phyloP scores from a whole-genome alignment of 306 rosid genomes.

The Cicer yamashitae region DNA sequence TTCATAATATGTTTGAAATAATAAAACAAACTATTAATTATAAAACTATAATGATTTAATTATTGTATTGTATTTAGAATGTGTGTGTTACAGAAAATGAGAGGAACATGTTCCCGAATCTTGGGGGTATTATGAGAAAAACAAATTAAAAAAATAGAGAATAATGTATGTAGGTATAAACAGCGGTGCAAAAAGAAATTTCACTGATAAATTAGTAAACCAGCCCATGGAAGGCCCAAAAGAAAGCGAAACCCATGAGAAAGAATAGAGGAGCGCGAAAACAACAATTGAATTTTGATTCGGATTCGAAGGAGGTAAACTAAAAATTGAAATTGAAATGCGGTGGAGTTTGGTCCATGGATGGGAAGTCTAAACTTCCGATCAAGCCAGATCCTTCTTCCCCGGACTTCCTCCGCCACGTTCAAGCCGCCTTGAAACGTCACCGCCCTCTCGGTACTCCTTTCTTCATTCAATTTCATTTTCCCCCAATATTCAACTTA shows the following conservation, averaged over 20 bases:
- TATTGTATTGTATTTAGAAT: too few relatives aligned
- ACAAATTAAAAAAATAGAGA: too few relatives aligned
- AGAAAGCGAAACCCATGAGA: background rate
- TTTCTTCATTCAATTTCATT: background rate
- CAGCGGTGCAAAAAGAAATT: background rate
- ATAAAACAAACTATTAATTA: too few relatives aligned
- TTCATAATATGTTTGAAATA: too few relatives aligned
- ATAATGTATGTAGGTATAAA: too few relatives aligned
- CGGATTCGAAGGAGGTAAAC: background rate
- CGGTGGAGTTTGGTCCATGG: conserved; percentile 72
- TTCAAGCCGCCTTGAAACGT: conserved; percentile 60
- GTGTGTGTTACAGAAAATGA: too few relatives aligned
- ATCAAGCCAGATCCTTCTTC: conserved; percentile 50
- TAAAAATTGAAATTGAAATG: conserved; percentile 39
- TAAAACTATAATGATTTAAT: too few relatives aligned
- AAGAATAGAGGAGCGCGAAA: conserved; percentile 9
- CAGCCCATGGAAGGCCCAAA: background rate
- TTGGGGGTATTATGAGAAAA: too few relatives aligned
- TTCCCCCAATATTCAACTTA: background rate
- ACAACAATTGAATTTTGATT: background rate
- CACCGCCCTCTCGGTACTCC: conserved; percentile 51
- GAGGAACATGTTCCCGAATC: too few relatives aligned
- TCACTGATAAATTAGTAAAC: background rate
- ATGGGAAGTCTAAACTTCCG: conserved; percentile 91
- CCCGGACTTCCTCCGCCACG: conserved; percentile 60